Evolutionary conservation across 805 yeast genomes (phyloP), one percentile per base, ranked within the genome.

Genomic region (Suhomyces vadensis): DNA sequence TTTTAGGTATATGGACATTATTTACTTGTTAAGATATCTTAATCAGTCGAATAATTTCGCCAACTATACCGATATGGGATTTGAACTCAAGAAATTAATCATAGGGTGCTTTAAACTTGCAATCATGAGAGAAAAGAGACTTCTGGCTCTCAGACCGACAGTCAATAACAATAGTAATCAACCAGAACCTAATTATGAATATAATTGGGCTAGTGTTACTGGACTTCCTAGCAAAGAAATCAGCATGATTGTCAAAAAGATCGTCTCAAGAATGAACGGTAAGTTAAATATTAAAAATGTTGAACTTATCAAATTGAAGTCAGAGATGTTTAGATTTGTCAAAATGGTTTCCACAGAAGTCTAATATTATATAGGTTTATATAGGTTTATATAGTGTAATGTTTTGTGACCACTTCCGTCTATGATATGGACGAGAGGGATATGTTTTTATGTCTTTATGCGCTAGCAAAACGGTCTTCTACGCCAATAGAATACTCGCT

Each of bases 1-100:
- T 37, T 72, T 72, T 58, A 60, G 77, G 42, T 72, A 72, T 52
- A 72, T 72, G 75, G 76, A 72, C 50, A 69, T 72, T 35, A 65
- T 72, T 40, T 72, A 72, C 53, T 61, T 72, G 43, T 64, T 72
- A 47, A 56, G 77, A 42, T 72, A 72, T 49, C 63, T 72, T 44
- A 72, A 72, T 48, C 77, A 72, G 51, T 65, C 74, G 22, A 72
- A 72, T 49, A 72, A 72, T 48, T 68, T 62, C 46, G 74, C 72
- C 24, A 69, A 66, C 51, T 69, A 66, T 53, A 69, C 62, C 36
- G 73, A 67, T 24, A 71, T 71, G 77, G 75, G 69, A 25, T 71
- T 65, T 53, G 67, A 65, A 19, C 57, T 71, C 40, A 65, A 62
- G 49, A 67, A 70, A 47, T 64, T 71, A 49, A 64, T 72, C 33